Percentiles rank a stretch among this genome's conserved stretches.
phyloP scores from a whole-genome alignment of 768 basidiomycete species.

The Naganishia vishniacii region DNA sequence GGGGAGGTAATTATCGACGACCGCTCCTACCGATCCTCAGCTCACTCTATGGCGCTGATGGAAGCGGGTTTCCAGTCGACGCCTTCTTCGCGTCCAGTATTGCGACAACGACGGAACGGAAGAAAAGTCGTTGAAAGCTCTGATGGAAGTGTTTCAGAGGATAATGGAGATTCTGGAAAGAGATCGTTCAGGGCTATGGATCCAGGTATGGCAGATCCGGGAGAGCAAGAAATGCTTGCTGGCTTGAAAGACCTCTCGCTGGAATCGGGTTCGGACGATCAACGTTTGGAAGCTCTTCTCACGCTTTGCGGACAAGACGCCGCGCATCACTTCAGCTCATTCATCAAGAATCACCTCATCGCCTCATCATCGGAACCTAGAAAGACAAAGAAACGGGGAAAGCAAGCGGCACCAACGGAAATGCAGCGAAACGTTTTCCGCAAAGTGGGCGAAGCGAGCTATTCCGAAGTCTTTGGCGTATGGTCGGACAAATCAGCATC shows the following conservation, averaged over 20 bases:
- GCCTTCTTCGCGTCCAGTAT: neutral
- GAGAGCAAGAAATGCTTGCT: neutral
- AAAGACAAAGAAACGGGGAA: neutral
- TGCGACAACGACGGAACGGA: neutral
- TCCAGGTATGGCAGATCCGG: neutral
- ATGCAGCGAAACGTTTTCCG: constrained; percentile 51
- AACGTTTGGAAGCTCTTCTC: neutral
- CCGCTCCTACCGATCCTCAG: neutral
- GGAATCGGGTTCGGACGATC: neutral
- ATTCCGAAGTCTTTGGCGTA: constrained; percentile 83
- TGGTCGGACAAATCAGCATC: constrained; percentile 3
- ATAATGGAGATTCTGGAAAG: neutral
- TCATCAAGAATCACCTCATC: constrained; percentile 1
- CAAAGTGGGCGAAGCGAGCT: constrained; percentile 95
- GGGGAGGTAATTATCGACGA: neutral
- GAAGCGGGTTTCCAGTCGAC: neutral
- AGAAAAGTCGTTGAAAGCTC: constrained; percentile 10
- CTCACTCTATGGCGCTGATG: neutral
- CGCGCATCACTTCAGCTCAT: neutral
- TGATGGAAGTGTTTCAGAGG: neutral
- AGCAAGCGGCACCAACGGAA: neutral
- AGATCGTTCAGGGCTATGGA: neutral
- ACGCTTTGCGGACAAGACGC: constrained; percentile 9
- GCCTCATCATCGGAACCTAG: neutral
- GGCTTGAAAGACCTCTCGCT: neutral